Base-by-base conservation (phyloP, 176 grass and related monocot species). In the Oropetium thomaeum region DNA sequence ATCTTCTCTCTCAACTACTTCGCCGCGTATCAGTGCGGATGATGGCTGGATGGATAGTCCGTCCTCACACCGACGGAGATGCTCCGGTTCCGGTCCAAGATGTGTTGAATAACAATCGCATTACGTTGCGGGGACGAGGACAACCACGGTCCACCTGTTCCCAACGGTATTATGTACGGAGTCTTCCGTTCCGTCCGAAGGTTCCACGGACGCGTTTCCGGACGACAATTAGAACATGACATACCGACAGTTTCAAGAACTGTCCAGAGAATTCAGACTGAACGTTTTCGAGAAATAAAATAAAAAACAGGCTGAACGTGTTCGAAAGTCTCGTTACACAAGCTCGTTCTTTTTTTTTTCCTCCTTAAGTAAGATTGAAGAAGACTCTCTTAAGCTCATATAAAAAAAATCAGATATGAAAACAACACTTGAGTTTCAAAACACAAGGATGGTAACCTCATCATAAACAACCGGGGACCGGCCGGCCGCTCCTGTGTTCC, bases 1-100 rank as follows among this genome's bases (percentile, higher is more conserved):
- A n/a, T n/a, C n/a, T 51, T 54, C 4, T 10, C 2, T 54, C 9
- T 53, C 20, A 53, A 9, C 51, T 3, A 54, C 51, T 25, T 54
- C 51, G n/a, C 51, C 51, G n/a, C 51, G 7, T 23, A 10, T 10
- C 33, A 31, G 27, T 43, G 16, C n/a, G n/a, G n/a, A n/a, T n/a
- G n/a, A n/a, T n/a, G n/a, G n/a, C n/a, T n/a, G n/a, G n/a, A n/a
- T 43, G 51, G 51, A 25, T 34, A 40, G 44, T 53, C 60, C 32
- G n/a, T n/a, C n/a, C n/a, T n/a, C n/a, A 54, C 75, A 51, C 72
- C 81, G 73, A 83, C 73, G 74, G 22, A 29, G 27, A 2, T 26
- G 52, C n/a, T n/a, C n/a, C n/a, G 44, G 7, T 6, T 1, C 32
- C 17, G 8, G 15, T 40, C 54, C 0, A 44, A 30, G 71, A 27